Conservation (phyloP, 2,329 filamentous ascomycete species). For the Didymella lethalis region DNA sequence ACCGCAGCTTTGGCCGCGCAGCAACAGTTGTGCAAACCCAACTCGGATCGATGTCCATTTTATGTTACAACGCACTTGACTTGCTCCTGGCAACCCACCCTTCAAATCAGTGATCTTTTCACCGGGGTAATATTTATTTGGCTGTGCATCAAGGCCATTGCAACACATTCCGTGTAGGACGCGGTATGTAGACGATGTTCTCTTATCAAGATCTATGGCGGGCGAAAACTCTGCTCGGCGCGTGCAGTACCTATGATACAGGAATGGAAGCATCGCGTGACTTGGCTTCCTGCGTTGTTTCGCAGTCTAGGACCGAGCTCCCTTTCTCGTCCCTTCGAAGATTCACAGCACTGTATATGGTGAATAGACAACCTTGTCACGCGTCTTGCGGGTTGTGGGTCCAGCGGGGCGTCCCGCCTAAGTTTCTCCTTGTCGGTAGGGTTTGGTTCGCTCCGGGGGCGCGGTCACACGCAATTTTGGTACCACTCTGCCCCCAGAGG, state of each 20-base stretch:
- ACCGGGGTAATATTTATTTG: not conserved
- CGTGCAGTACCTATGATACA: not conserved
- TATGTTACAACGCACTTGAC: not conserved
- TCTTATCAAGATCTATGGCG: not conserved
- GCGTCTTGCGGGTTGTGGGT: conserved; percentile 19
- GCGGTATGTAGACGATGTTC: not conserved
- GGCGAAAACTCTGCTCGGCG: not conserved
- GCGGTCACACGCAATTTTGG: conserved; percentile 15
- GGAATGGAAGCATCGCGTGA: conserved; percentile 3
- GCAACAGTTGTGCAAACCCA: not conserved
- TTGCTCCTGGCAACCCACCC: not conserved
- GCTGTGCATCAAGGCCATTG: not conserved
- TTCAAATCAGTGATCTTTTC: not conserved
- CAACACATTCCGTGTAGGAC: conserved; percentile 9
- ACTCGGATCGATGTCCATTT: not conserved
- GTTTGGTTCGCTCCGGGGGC: conserved; percentile 6
- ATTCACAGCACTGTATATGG: conserved; percentile 6
- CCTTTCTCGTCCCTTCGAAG: not conserved
- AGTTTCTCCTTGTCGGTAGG: conserved; percentile 13
- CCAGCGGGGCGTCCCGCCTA: conserved; percentile 17
- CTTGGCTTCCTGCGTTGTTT: not conserved
- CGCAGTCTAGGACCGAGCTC: not conserved
- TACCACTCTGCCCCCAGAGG: conserved; percentile 5
- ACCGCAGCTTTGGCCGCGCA: not conserved
- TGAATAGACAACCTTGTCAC: conserved; percentile 10